Conservation (phyloP, 495 filamentous ascomycete species). For the Sabuloglossum arenarium region DNA sequence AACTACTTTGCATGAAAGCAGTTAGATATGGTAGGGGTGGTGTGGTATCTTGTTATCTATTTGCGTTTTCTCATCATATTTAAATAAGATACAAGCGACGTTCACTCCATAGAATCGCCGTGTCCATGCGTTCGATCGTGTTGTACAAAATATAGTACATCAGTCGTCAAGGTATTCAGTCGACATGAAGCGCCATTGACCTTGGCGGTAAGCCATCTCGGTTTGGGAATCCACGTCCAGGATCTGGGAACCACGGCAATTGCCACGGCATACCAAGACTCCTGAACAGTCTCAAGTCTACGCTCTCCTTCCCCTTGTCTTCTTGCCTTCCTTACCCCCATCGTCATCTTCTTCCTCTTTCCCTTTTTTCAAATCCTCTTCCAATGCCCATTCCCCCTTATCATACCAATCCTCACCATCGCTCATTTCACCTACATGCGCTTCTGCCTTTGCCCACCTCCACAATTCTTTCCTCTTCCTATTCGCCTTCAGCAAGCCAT, state of each 20-base stretch:
- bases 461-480: slow-evolving; percentile 59
- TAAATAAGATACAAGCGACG: neutral
- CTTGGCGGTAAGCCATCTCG: too few species aligned
- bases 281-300: neutral
- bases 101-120: too few species aligned
- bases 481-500: slow-evolving; percentile 55
- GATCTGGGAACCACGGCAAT: too few species aligned
- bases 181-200: too few species aligned
- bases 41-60: neutral
- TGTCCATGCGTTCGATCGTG: neutral
- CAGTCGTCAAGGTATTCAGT: too few species aligned
- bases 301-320: slow-evolving; percentile 2
- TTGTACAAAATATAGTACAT: too few species aligned
- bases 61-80: neutral
- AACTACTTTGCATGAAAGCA: neutral
- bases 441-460: slow-evolving; percentile 78
- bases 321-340: slow-evolving; percentile 1
- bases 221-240: too few species aligned
- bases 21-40: neutral
- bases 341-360: slow-evolving; percentile 64
- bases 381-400: slow-evolving; percentile 66
- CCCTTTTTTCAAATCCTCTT: slow-evolving; percentile 74
- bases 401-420: slow-evolving; percentile 97
- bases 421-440: slow-evolving; percentile 64
- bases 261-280: too few species aligned